Base-by-base conservation (phyloP, 2,329 filamentous ascomycete genomes). In the Aspergillus caelatus region DNA sequence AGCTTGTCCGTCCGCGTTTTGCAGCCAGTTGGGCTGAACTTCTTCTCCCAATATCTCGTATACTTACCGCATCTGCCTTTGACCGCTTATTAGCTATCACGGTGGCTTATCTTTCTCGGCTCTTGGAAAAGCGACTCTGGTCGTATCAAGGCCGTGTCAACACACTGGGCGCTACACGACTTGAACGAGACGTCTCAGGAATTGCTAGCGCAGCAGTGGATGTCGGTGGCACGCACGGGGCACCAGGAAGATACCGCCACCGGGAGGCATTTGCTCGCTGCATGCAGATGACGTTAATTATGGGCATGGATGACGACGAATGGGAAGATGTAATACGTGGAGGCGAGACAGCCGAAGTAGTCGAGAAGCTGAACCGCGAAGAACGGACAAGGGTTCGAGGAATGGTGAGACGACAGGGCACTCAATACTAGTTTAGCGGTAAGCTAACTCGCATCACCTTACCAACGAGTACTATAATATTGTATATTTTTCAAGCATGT, bases 261-360 rank as follows among this genome's bases (percentile, higher is more conserved):
- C 84, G 92, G 36, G 93, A 96, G 73, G 79, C 86, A 3, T 97
- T 97, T 80, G 84, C 85, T 32, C 87, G 89, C 72, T 91, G 91
- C 62, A 84, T 85, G 63, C 93, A 97, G 83, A 89, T 97, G 71
- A 87, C 91, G 62, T 88, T 96, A 83, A 88, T 97, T 19, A 89
- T 94, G 75, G 94, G 94, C 70, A 96, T 97, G 93, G 94, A 97
- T 75, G 92, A 95, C 39, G 94, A 97, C 62, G 94, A 97, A 78
- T 97, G 93, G 91, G 91, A 94, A 55, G 93, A 95, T 77, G 78
- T 94, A 6, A 79, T 84, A 46, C 78, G 82, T 36, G 83, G 81
- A 41, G 79, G 78, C 39, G 75, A 79, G 56, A 75, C 77, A 64
- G 74, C 75, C 61, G 83, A 86, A 60, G 79, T 83, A 16, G 86